Percentiles rank a stretch among this genome's conserved stretches.
Conservation (phyloP, 257 asterid species). For the Mentha longifolia region DNA sequence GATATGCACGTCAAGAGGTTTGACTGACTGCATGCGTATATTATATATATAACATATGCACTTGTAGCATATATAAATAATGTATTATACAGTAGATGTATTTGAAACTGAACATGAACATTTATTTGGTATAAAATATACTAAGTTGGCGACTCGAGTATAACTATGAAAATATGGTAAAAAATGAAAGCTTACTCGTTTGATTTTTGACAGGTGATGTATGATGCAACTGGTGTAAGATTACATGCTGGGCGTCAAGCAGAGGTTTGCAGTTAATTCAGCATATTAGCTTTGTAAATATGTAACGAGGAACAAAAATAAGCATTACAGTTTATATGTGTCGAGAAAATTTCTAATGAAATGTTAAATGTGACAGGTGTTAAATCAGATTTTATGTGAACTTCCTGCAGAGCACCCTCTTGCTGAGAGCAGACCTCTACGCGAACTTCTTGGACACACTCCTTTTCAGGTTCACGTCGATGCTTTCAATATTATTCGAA, state of each 20-base stretch:
- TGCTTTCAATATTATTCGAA: neutral
- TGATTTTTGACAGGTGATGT: slow-evolving; percentile 70
- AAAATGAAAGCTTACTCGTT: no score
- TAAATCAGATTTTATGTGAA: slow-evolving; percentile 80
- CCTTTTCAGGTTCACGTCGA: slow-evolving; percentile 69
- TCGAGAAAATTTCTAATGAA: slow-evolving; percentile 32
- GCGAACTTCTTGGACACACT: slow-evolving; percentile 92
- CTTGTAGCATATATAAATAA: no score
- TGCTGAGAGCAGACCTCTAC: slow-evolving; percentile 79
- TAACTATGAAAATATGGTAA: neutral
- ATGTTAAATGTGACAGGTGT: slow-evolving; percentile 53
- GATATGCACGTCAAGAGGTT: no score
- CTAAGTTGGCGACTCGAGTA: neutral
- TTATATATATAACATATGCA: no score
- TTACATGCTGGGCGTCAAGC: slow-evolving; percentile 97
- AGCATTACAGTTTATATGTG: neutral
- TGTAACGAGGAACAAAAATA: neutral
- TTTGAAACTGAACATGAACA: neutral
- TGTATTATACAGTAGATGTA: neutral
- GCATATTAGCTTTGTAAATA: slow-evolving; percentile 6
- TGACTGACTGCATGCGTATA: no score
- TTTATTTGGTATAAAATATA: neutral
- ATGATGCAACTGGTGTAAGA: slow-evolving; percentile 91
- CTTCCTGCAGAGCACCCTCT: slow-evolving; percentile 96
- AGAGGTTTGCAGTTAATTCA: slow-evolving; percentile 63